These are phyloP conservation scores for Skeletonema marinoi DNA, from an alignment of 108 stramenopile genomes.

Conservation along the genomic window DNA sequence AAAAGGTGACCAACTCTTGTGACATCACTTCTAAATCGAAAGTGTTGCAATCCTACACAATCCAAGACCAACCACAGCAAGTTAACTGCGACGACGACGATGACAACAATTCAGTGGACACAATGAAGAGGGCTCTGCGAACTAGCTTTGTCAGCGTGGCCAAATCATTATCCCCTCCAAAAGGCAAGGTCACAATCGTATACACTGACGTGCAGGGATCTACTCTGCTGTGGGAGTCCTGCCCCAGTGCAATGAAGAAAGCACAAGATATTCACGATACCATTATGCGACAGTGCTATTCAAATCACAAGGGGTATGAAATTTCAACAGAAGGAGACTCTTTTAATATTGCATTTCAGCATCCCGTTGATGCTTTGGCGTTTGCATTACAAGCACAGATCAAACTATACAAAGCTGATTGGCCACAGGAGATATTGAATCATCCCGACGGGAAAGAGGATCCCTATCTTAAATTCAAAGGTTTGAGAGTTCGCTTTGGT, in stretches of 20 bases:
- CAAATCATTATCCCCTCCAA: background rate
- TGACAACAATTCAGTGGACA: background rate
- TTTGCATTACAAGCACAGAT: slow-evolving; percentile 39
- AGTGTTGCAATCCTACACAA: background rate
- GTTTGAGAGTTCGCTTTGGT: slow-evolving; percentile 29
- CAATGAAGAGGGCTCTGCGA: background rate
- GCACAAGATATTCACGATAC: slow-evolving; percentile 30
- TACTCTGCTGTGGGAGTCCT: slow-evolving; percentile 26
- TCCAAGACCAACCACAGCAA: too few species aligned
- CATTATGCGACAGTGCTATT: slow-evolving; percentile 19
- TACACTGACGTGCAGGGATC: slow-evolving; percentile 30
- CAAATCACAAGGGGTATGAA: slow-evolving; percentile 42
- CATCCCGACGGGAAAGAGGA: slow-evolving; percentile 36
- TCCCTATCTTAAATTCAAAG: slow-evolving; percentile 25
- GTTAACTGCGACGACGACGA: background rate
- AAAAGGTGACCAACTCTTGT: background rate
- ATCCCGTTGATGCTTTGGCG: slow-evolving; percentile 40
- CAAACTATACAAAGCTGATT: slow-evolving; percentile 31
- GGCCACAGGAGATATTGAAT: slow-evolving; percentile 36
- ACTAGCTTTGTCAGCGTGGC: background rate
- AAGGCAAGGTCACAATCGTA: slow-evolving; percentile 23
- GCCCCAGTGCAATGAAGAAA: slow-evolving; percentile 19
- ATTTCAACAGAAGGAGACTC: slow-evolving; percentile 37
- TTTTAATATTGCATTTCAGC: slow-evolving; percentile 42
- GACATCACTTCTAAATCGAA: background rate